Base-by-base conservation (phyloP, 2,329 filamentous ascomycete genomes). In the Apiospora malaysiana region DNA sequence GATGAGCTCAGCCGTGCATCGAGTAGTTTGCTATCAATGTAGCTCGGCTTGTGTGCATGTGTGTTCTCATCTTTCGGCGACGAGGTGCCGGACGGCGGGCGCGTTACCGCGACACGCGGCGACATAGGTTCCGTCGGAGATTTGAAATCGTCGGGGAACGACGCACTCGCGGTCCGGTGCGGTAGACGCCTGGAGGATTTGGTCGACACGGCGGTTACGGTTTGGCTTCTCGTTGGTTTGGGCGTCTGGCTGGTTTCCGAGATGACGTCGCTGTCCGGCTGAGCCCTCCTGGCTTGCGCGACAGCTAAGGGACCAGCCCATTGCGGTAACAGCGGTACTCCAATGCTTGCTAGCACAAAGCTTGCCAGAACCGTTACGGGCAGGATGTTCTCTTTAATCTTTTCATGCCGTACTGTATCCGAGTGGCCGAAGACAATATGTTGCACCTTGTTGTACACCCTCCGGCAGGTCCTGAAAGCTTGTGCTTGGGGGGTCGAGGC, bases 371-470 rank as follows among this genome's bases (percentile, higher is more conserved):
- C 91, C 8, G 92, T 93, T 70, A 95, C 93, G 9, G 93, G 93
- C 49, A 95, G 81, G 7, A 92, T 87, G 79, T 96, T 96, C 81
- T 95, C 93, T 78, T 90, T 92, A 79, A 96, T 94, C 83, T 91
- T 92, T 76, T 94, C 92, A 74, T 90, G 86, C 71, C 90, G 88
- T 72, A 86, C 86, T 37, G 88, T 86, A 77, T 95, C 93, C 45
- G 91, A 87, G 32, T 92, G 86, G 25, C 93, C 93, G 80, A 96
- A 96, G 37, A 96, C 93, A 76, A 96, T 94, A 81, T 94, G 91
- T 82, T 96, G 93, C 49, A 96, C 93, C 82, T 94, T 94, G 83
- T 96, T 96, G 84, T 95, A 95, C 75, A 96, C 90, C 77, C 94
- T 87, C 72, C 93, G 89, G 79, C 93, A 95, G 68, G 92, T 95